phyloP scores from a whole-genome alignment of 140 eudicot species.

The Stevia rebaudiana region DNA sequence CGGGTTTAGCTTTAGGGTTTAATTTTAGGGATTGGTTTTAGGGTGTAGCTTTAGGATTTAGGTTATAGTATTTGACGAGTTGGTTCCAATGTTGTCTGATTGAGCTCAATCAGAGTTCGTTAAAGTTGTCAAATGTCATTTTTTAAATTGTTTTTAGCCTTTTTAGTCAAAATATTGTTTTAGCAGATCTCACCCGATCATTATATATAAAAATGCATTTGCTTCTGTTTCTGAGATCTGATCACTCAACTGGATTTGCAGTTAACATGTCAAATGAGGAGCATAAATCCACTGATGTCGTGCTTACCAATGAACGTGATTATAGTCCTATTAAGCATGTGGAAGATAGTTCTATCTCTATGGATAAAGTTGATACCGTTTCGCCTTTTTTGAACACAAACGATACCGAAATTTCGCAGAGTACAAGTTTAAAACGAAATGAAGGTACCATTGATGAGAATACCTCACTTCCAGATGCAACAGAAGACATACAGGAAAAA shows the following conservation, averaged over 20 bases:
- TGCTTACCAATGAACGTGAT: not conserved
- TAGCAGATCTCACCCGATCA: too few species aligned
- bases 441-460: not conserved
- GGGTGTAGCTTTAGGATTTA: too few species aligned
- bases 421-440: not conserved
- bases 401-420: not conserved
- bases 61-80: too few species aligned
- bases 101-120: too few species aligned
- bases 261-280: not conserved
- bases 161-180: too few species aligned
- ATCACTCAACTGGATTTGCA: slow-evolving; percentile 5
- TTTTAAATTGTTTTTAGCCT: too few species aligned
- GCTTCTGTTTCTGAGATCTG: slow-evolving; percentile 9
- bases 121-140: too few species aligned
- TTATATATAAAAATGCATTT: not conserved
- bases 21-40: too few species aligned
- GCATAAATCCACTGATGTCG: not conserved
- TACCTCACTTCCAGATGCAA: not conserved
- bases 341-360: slow-evolving; percentile 1
- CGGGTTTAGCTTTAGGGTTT: too few species aligned
- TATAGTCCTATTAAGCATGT: not conserved
- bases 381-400: slow-evolving; percentile 2
- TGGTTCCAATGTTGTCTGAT: too few species aligned
- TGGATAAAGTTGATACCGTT: slow-evolving; percentile 4
- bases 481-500: not conserved